Evolutionary conservation across 225 moss, liverwort and hornwort genomes (phyloP), one percentile per base, ranked within the genome.

Genomic region (Asterella californica): DNA sequence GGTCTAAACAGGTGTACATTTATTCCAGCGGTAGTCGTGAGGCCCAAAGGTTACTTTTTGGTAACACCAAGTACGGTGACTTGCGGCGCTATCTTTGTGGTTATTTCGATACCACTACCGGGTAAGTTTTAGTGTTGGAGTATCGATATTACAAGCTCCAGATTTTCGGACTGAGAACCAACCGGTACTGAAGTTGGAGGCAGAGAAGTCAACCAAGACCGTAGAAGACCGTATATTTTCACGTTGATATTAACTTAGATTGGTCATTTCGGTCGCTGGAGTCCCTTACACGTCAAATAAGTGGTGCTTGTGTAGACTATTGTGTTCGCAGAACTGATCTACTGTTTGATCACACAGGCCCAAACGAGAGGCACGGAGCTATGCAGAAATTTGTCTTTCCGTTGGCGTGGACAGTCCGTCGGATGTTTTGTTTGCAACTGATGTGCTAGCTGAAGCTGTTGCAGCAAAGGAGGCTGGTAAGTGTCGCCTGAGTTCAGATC

Each of bases 1-100:
- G 32, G n/a, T 36, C 47, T 61, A 29, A 67, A 68, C 80, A 89
- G 89, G 78, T 78, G 22, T 99, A 99, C 80, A 99, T 95, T 55
- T 99, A 95, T 82, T 99, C 95, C 22, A 99, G 99, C 78, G 99
- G 99, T 57, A 99, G 99, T 79, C 88, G 99, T 82, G 99, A 99
- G 87, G 99, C 99, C 29, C 99, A 99, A 62, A 92, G 91, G 83
- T 87, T 92, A 47, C 93, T 99, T 37, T 99, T 99, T 82, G 93
- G 93, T 42, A 87, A 93, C 77, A 88, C 95, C 74, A 90, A 95
- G 79, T 87, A 88, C 65, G 99, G 99, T 14, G 99, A 99, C 84
- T 87, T 99, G 59, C 91, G 99, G 79, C 83, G 83, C 24, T 93
- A 87, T 81, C 83, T 99, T 68, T 95, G 91, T 76, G 95, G 95